These are phyloP conservation scores for Cladosporium sp. DNA, from an alignment of 2,329 filamentous ascomycete species.

Conservation along the genomic window DNA sequence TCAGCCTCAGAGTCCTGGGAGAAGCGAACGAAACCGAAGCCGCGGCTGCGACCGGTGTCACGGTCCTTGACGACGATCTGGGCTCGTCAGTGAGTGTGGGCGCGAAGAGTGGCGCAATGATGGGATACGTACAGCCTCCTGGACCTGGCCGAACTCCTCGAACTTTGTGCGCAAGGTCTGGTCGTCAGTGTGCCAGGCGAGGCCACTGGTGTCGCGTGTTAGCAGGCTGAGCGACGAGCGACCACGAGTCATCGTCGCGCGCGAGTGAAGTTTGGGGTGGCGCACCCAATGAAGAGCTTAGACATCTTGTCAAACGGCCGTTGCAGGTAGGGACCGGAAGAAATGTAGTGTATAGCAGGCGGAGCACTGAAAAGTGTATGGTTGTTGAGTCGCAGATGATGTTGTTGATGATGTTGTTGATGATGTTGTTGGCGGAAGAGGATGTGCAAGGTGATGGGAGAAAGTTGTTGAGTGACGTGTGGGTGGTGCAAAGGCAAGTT, in stretches of 20 bases:
- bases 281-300: conserved; percentile 93
- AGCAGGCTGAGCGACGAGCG: neutral
- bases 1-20: conserved; percentile 70
- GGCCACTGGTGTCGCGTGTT: conserved; percentile 58
- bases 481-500: neutral
- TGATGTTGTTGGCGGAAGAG: neutral
- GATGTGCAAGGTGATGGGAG: neutral
- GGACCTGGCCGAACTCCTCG: conserved; percentile 81
- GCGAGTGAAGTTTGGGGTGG: conserved; percentile 6
- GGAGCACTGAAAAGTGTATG: neutral
- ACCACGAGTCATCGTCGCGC: neutral
- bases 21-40: conserved; percentile 96
- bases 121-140: conserved; percentile 77
- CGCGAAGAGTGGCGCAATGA: neutral
- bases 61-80: conserved; percentile 97
- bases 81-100: conserved; percentile 12
- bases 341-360: conserved; percentile 5
- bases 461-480: neutral
- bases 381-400: neutral
- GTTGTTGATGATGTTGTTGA: neutral
- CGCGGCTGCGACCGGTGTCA: conserved; percentile 92
- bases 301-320: conserved; percentile 58
- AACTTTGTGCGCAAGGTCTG: conserved; percentile 82
- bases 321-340: conserved; percentile 29
- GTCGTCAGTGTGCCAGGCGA: conserved; percentile 98